Base-by-base conservation (phyloP, 495 filamentous ascomycete species). In the Astrocystis sublimbata region DNA sequence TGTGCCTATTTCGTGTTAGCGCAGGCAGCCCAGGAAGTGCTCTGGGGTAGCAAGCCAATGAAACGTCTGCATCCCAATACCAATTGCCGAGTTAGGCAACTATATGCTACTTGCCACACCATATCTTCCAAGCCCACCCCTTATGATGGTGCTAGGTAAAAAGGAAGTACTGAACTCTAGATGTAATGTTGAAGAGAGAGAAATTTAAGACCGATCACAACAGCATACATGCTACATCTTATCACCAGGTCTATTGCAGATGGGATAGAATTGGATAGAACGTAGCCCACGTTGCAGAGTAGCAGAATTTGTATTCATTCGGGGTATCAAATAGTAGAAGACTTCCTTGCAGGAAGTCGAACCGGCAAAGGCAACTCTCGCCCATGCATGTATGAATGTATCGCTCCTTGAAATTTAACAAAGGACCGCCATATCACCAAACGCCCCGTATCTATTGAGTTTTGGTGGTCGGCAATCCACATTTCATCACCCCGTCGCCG, bases 1-100 rank as follows among this genome's bases (percentile, higher is more conserved):
- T n/a, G n/a, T n/a, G n/a, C n/a, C n/a, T n/a, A n/a, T n/a, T n/a
- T n/a, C n/a, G n/a, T n/a, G n/a, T n/a, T n/a, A n/a, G n/a, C n/a
- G n/a, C n/a, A n/a, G n/a, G n/a, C n/a, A n/a, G n/a, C n/a, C n/a
- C n/a, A n/a, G n/a, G n/a, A n/a, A n/a, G n/a, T n/a, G n/a, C n/a
- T 28, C 24, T 3, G n/a, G 24, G 24, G 21, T 33, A n/a, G 12
- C 8, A 3, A 23, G 13, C 49, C 49, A 52, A 52, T 52, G 28
- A 30, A 17, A 35, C 3, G 4, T 26, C 17, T 17, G 30, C 49
- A 6, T 8, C 13, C 2, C 30, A 35, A 2, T 8, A 3, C 30
- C 49, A 36, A 36, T 52, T 52, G 13, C 49, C 49, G 7, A 52
- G 28, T 52, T 52, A 7, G 49, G 49, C 33, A 52, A 17, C 35